Conservation (phyloP, 208 protist genomes). For the Acanthamoeba sp. region DNA sequence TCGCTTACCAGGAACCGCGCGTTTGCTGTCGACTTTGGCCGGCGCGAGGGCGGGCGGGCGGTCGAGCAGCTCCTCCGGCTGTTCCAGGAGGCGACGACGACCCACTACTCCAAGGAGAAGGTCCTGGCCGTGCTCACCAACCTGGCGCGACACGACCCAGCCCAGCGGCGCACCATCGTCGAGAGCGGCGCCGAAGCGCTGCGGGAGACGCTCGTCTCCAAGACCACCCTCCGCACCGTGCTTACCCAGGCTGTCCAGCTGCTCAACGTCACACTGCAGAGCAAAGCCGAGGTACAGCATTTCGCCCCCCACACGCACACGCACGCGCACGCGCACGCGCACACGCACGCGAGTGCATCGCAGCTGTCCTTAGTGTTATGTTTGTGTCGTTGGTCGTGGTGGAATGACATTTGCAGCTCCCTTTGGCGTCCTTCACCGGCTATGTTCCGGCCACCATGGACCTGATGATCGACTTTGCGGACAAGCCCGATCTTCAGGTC, state of each 20-base stretch:
- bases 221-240: constrained; percentile 3
- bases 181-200: background rate
- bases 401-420: too few species aligned
- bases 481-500: constrained; percentile 11
- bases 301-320: too few species aligned
- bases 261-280: background rate
- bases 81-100: background rate
- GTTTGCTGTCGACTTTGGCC: constrained; percentile 7
- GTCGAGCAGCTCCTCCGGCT: background rate
- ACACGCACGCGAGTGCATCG: too few species aligned
- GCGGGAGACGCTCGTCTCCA: background rate
- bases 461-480: constrained; percentile 24
- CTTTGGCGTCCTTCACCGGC: background rate
- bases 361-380: background rate
- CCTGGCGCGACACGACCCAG: background rate
- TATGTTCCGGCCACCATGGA: constrained; percentile 16
- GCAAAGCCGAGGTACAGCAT: background rate
- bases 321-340: too few species aligned
- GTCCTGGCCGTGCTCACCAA: constrained; percentile 22
- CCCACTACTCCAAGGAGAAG: constrained; percentile 13
- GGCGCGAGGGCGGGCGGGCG: background rate
- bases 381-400: background rate
- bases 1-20: constrained; percentile 29
- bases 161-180: background rate
- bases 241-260: background rate